Conservation (phyloP, 768 basidiomycete species). For the Amanita pseudoporphyria region DNA sequence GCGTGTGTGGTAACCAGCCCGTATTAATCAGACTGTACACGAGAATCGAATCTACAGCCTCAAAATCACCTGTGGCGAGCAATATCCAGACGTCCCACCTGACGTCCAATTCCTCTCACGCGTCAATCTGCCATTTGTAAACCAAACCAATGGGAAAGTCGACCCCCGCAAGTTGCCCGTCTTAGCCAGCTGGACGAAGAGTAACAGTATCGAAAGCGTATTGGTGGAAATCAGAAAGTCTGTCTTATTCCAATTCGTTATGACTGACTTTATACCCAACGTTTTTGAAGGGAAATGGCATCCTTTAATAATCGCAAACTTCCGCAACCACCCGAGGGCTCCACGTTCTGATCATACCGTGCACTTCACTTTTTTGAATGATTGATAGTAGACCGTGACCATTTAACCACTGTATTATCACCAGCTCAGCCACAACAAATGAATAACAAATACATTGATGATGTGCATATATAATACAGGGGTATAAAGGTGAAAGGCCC, state of each 20-base stretch:
- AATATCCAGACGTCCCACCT: slow-evolving; percentile 74
- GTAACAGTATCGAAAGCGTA: slow-evolving; percentile 76
- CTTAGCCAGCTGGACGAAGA: slow-evolving; percentile 66
- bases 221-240: slow-evolving; percentile 91
- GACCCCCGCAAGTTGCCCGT: slow-evolving; percentile 64
- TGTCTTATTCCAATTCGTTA: slow-evolving; percentile 18
- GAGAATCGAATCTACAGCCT: slow-evolving; percentile 98
- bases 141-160: slow-evolving; percentile 64
- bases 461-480: neutral
- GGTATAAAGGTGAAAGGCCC: neutral
- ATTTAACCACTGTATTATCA: neutral
- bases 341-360: slow-evolving; percentile 36
- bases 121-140: slow-evolving; percentile 93
- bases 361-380: neutral
- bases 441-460: neutral
- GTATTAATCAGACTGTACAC: slow-evolving; percentile 69
- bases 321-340: slow-evolving; percentile 90
- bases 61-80: slow-evolving; percentile 73
- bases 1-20: slow-evolving; percentile 8
- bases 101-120: slow-evolving; percentile 76
- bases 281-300: slow-evolving; percentile 77
- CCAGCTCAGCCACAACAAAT: too few species aligned
- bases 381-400: neutral
- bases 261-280: neutral
- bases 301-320: slow-evolving; percentile 86